Base-by-base conservation (phyloP, 495 filamentous ascomycete genomes). In the Penicillium canescens region DNA sequence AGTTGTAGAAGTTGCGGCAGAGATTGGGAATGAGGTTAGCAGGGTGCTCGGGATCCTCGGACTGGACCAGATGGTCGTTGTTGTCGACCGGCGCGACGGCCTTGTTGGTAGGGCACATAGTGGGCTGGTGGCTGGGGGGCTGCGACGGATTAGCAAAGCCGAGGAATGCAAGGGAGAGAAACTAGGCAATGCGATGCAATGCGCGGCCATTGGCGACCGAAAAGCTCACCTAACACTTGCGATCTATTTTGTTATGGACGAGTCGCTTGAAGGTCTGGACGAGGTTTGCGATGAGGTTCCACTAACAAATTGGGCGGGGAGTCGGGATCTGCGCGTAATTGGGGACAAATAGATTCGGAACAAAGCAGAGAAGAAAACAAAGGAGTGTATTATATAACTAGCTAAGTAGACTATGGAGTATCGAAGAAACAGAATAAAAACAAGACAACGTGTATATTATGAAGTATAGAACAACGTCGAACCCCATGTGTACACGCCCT, bases 21-120 rank as follows among this genome's bases (percentile, higher is more conserved):
- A 98, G 81, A 36, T 86, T 84, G 46, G 91, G 92, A 56, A 98
- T 97, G 50, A 93, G 77, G 73, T 98, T 98, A 48, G 93, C 91
- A 14, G 94, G 94, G 70, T 98, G 95, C 52, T 91, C 71, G 7
- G 87, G 85, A 46, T 82, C 76, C 6, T 63, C 40, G 5, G 79
- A 82, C 47, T 69, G 68, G 62, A 98, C 80, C 55, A 97, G 82
- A 59, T 92, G 81, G 75, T 96, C 88, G 67, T 86, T 85, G 68
- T 82, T 82, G 28, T 57, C 55, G 44, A 59, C 34, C 53, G 56
- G 46, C 49, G 58, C 68, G 31, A 68, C 61, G 38, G 52, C 44
- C 68, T 73, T 63, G 37, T 56, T 24, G 39, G 49, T 41, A 46
- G 47, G 28, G 56, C 50, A 50, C 57, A 66, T 63, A 57, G 46